Evolutionary conservation across 805 yeast species (phyloP), one percentile per base, ranked within the genome.

Genomic region (Metschnikowia henanensis): DNA sequence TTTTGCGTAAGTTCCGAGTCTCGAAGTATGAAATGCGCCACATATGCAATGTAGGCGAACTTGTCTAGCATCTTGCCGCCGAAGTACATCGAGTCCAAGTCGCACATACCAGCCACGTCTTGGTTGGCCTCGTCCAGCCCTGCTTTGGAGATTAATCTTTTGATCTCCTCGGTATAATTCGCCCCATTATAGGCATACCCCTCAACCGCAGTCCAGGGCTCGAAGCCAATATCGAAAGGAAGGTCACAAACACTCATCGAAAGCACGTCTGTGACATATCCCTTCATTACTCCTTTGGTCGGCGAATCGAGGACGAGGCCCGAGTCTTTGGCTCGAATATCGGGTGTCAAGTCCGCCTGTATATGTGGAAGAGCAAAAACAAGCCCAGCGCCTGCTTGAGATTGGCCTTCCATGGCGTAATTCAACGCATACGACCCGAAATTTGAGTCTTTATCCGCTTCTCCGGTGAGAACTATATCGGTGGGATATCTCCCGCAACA

Each of bases 41-140:
- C 87, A 50, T 85, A 85, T 12, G 89, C 72, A 40, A 94, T 76
- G 73, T 86, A 85, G 0, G 98, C 97, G 65, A 87, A 94, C 66
- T 91, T 94, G 53, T 90, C 96, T 38, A 91, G 68, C 21, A 81
- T 75, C 61, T 94, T 92, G 10, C 98, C 99, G 2, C 95, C 77
- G 17, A 87, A 81, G 65, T 92, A 92, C 87, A 91, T 91, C 0
- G 97, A 88, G 49, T 88, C 88, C 9, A 83, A 68, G 55, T 84
- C 68, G n/a, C 84, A 75, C 62, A 75, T 77, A 15, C 73, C 75
- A 4, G 66, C 65, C 28, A 84, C 74, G 49, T 84, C 87, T 40
- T 71, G 78, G 22, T 72, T 56, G 8, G 77, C 61, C 53, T 86
- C 94, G 5, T 61, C 47, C 2, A 87, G 84, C 1, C 77, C 77